Conservation (phyloP, 345 rosid species). For the Lagerstroemia speciosa region DNA sequence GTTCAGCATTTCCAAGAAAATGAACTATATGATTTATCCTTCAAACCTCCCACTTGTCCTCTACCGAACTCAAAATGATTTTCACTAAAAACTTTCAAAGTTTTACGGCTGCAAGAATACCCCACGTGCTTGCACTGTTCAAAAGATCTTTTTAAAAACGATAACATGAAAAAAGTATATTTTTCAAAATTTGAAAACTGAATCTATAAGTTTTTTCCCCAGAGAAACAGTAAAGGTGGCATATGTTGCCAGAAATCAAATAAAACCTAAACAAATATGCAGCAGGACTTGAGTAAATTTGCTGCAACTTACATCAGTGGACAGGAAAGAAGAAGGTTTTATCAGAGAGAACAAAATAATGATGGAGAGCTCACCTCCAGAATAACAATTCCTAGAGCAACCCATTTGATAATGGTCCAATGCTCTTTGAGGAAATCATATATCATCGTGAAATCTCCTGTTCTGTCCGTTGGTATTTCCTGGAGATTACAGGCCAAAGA, state of each 20-base stretch:
- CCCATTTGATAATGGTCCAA: conserved; percentile 82
- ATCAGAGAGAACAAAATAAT: background rate
- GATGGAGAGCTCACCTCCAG: conserved; percentile 54
- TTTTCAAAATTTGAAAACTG: no score
- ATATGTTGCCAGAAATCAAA: background rate
- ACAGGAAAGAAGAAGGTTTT: no score
- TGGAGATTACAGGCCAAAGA: conserved; percentile 15
- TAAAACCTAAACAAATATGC: background rate
- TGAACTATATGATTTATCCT: no score
- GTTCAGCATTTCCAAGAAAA: no score
- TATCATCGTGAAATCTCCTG: conserved; percentile 66
- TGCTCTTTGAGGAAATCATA: conserved; percentile 66
- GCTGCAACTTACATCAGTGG: no score
- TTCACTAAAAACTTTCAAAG: no score
- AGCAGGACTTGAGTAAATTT: no score
- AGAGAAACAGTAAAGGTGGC: background rate
- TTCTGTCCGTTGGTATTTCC: conserved; percentile 78
- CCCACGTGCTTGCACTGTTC: background rate
- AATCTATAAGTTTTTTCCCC: no score
- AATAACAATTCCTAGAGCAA: conserved; percentile 75
- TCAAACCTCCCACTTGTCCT: no score
- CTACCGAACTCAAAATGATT: no score
- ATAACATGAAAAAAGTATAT: no score
- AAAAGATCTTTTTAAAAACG: background rate
- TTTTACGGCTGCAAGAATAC: no score